A percentile compares a stretch with the other conserved stretches of the same genome.
These are phyloP conservation scores for Aspergillus affinis DNA, from an alignment of 495 filamentous ascomycete species.

Conservation along the genomic window DNA sequence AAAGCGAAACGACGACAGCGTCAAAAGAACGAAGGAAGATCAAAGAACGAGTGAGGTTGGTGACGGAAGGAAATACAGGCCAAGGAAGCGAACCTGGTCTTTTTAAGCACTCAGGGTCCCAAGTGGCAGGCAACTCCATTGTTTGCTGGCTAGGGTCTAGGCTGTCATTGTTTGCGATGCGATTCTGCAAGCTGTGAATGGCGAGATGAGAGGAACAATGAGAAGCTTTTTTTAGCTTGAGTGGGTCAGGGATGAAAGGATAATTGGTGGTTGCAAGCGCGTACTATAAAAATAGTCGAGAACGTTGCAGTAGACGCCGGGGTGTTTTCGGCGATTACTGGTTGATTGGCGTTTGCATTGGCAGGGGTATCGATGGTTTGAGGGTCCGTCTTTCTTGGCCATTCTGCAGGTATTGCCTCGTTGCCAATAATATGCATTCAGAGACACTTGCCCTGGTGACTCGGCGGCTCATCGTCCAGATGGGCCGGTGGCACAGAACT, in stretches of 20 bases:
- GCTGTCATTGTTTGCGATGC: slow-evolving; percentile 8
- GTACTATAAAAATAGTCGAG: not conserved
- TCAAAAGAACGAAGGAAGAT: not conserved
- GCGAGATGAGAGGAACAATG: not conserved
- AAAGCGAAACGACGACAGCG: not conserved
- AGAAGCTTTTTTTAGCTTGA: not conserved
- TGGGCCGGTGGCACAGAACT: not conserved
- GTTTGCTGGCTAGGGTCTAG: not conserved
- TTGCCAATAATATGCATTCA: not conserved
- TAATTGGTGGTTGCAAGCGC: not conserved
- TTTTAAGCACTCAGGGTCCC: not conserved
- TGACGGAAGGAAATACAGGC: not conserved
- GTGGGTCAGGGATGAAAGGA: not conserved
- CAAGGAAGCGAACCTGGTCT: not conserved
- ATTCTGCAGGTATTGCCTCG: not conserved
- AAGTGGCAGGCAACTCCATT: slow-evolving; percentile 2
- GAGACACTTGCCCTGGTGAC: not conserved
- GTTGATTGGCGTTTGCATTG: not conserved
- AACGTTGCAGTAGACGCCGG: not conserved
- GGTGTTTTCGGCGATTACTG: not conserved
- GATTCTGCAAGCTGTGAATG: not conserved
- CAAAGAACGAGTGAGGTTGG: not conserved
- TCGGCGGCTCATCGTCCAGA: not conserved
- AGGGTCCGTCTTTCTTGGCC: not conserved
- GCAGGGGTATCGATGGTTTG: not conserved